A percentile compares a stretch with the other conserved stretches of the same genome.
Evolutionary conservation across 73 alveolate species (phyloP).

Genomic region (Strombidium stylifer): DNA sequence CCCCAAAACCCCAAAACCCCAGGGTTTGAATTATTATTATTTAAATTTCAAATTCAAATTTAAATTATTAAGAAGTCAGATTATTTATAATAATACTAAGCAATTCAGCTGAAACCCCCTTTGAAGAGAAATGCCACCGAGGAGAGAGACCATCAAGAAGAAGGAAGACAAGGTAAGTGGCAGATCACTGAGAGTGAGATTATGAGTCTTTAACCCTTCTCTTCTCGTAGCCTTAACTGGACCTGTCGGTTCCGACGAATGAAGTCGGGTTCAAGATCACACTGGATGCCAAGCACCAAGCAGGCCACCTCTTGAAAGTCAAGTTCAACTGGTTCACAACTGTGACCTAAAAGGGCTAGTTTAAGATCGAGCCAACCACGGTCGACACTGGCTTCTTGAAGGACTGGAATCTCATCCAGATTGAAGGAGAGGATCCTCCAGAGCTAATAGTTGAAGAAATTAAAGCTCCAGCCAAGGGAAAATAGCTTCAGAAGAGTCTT

Average conservation of each 20-base stretch:
- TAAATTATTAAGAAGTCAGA: no score
- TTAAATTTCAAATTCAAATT: no score
- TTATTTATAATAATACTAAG: no score
- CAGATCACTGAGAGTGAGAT: no score
- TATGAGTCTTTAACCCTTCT: neutral
- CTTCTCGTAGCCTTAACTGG: slow-evolving; percentile 13
- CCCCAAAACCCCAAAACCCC: no score
- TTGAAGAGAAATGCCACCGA: slow-evolving; percentile 44
- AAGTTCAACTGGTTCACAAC: slow-evolving; percentile 43
- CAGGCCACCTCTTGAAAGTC: slow-evolving; percentile 51
- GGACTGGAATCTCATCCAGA: slow-evolving; percentile 53
- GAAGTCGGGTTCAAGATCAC: slow-evolving; percentile 33
- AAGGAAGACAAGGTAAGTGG: slow-evolving; percentile 30
- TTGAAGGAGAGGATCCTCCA: slow-evolving; percentile 59
- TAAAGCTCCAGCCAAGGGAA: no score
- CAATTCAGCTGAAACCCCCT: no score
- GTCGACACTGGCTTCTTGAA: slow-evolving; percentile 54
- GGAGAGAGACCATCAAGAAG: slow-evolving; percentile 9
- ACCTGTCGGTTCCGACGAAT: slow-evolving; percentile 43
- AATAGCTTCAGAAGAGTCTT: no score
- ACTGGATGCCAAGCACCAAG: slow-evolving; percentile 38
- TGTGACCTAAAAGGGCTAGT: no score
- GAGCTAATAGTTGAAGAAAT: no score
- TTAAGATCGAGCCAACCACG: neutral
- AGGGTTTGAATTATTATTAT: no score